Conservation (phyloP, 192 early-diverging fungal species). For the Thamnidium elegans region DNA sequence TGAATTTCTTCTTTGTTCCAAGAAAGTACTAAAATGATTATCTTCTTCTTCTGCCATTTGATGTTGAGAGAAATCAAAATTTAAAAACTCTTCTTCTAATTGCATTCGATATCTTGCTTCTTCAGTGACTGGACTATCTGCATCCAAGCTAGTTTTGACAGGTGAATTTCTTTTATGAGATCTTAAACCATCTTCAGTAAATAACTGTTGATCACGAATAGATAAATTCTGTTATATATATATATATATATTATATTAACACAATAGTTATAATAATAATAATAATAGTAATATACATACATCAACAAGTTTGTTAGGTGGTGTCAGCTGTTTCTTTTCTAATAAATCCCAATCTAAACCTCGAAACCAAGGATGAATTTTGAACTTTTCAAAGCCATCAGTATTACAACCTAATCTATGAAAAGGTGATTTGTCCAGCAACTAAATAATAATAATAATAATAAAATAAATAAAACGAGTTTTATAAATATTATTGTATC, state of each 20-base stretch:
- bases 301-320: constrained; percentile 10
- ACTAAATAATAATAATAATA: neutral
- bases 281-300: neutral
- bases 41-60: constrained; percentile 12
- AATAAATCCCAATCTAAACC: constrained; percentile 25
- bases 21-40: neutral
- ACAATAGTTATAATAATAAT: neutral
- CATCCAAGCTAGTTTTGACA: constrained; percentile 10
- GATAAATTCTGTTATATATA: neutral
- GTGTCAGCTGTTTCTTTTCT: constrained; percentile 18
- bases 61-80: constrained; percentile 13
- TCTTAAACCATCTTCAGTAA: constrained; percentile 7
- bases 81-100: constrained; percentile 12
- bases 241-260: neutral
- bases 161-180: constrained; percentile 7
- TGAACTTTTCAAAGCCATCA: constrained; percentile 22
- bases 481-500: neutral
- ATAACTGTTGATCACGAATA: neutral
- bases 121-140: constrained; percentile 19
- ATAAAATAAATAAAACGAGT: neutral
- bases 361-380: constrained; percentile 26
- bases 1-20: constrained; percentile 18
- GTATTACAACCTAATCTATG: constrained; percentile 19
- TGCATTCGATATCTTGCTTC: constrained; percentile 15
- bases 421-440: constrained; percentile 20